Conservation (phyloP, 2,329 filamentous ascomycete genomes). For the Paracorniculantispora psalliotae region DNA sequence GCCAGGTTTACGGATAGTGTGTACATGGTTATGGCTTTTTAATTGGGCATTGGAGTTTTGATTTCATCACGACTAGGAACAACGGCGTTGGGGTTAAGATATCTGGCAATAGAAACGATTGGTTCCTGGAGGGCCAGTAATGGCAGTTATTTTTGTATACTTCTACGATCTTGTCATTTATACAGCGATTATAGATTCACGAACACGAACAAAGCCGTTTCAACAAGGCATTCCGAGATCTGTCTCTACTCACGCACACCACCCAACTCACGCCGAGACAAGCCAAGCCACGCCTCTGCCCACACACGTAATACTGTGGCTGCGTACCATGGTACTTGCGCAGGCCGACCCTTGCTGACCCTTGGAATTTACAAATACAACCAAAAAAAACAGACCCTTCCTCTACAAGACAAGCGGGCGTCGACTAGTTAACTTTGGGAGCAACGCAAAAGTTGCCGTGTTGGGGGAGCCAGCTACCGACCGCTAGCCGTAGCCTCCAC, state of each 20-base stretch:
- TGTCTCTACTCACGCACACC: too few relatives aligned
- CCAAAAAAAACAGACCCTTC: neutral
- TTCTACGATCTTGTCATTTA: too few relatives aligned
- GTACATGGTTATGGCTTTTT: neutral
- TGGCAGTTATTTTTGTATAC: neutral
- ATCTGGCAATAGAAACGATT: neutral
- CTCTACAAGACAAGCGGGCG: neutral
- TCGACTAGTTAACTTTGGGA: neutral
- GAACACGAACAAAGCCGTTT: neutral
- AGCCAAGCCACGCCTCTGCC: neutral
- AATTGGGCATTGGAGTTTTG: neutral
- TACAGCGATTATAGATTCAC: neutral
- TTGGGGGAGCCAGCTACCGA: neutral
- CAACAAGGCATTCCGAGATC: neutral
- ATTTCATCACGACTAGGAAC: neutral
- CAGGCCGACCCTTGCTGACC: neutral
- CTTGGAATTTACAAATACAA: neutral
- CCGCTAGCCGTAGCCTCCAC: neutral
- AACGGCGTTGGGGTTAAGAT: neutral
- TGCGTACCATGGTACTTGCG: neutral
- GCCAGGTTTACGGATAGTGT: too few relatives aligned
- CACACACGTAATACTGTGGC: neutral
- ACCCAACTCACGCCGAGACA: neutral
- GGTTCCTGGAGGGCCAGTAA: neutral
- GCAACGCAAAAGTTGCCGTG: conserved; percentile 6